phyloP scores from a whole-genome alignment of 371 early-diverging fungal species.

The Apophysomyces variabilis region DNA sequence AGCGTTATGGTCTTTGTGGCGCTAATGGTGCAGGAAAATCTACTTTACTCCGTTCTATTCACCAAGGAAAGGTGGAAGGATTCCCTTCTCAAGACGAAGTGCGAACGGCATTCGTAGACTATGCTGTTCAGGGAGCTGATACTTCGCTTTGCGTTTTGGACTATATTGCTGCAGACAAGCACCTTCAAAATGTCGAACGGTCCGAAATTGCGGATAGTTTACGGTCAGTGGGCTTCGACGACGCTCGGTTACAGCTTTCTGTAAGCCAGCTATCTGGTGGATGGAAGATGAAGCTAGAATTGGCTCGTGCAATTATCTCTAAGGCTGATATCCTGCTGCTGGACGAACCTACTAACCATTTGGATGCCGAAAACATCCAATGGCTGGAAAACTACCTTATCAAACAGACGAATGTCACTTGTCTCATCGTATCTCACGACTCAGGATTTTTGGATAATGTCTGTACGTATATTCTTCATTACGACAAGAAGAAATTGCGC shows the following conservation, averaged over 20 bases:
- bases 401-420: conserved; percentile 91
- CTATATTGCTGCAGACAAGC: conserved; percentile 57
- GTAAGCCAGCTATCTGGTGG: conserved; percentile 82
- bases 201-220: conserved; percentile 63
- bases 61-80: conserved; percentile 73
- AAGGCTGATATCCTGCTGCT: conserved; percentile 93
- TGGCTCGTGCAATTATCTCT: conserved; percentile 81
- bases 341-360: conserved; percentile 98
- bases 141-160: conserved; percentile 67
- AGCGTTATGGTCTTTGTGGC: conserved; percentile 84
- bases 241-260: conserved; percentile 57
- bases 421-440: conserved; percentile 99
- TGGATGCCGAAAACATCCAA: conserved; percentile 94
- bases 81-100: conserved; percentile 77
- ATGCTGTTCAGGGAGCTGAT: conserved; percentile 75
- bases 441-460: conserved; percentile 92
- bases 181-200: conserved; percentile 51
- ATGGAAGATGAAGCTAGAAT: conserved; percentile 89
- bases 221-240: conserved; percentile 67
- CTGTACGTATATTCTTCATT: conserved; percentile 83
- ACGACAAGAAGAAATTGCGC: conserved; percentile 72
- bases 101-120: conserved; percentile 75
- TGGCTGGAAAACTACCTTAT: conserved; percentile 94
- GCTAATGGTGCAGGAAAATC: conserved; percentile 94
- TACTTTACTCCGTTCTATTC: conserved; percentile 85